phyloP scores from a whole-genome alignment of 768 basidiomycete genomes.

The Suillus hirtellus region DNA sequence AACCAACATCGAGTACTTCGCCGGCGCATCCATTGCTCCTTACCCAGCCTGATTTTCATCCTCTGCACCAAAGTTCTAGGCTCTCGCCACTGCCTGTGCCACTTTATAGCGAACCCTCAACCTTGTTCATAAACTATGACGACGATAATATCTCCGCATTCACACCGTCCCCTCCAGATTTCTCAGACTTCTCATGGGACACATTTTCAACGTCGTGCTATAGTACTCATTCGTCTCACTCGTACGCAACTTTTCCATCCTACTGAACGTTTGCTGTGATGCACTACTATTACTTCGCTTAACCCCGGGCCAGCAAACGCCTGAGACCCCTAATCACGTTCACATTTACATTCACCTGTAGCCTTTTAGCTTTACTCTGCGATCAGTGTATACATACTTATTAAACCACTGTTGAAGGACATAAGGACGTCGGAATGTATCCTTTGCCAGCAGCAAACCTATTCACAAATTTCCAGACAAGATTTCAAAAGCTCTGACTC shows the following conservation, averaged over 20 bases:
- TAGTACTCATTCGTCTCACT: not conserved
- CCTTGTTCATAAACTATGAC: slow-evolving; percentile 4
- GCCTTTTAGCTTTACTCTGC: slow-evolving; percentile 13
- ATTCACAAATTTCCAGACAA: slow-evolving; percentile 21
- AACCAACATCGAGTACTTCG: not conserved
- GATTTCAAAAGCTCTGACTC: slow-evolving; percentile 53
- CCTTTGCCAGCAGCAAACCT: not conserved
- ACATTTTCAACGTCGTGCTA: slow-evolving; percentile 5
- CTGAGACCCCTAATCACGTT: slow-evolving; percentile 16
- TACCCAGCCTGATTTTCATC: slow-evolving; percentile 1
- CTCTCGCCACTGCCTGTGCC: slow-evolving; percentile 2
- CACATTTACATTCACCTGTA: slow-evolving; percentile 21
- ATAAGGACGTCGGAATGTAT: not conserved
- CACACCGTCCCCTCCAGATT: slow-evolving; percentile 14
- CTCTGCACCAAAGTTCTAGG: not conserved
- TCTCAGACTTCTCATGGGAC: slow-evolving; percentile 25
- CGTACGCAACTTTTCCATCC: slow-evolving; percentile 5
- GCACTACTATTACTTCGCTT: slow-evolving; percentile 27
- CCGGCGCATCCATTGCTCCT: not conserved
- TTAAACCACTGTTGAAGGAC: not conserved
- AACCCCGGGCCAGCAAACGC: slow-evolving; percentile 14
- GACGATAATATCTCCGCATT: not conserved
- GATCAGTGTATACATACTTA: slow-evolving; percentile 1
- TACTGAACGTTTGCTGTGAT: slow-evolving; percentile 7
- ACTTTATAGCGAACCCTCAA: not conserved